Percentiles rank a stretch among this genome's conserved stretches.
phyloP scores from a whole-genome alignment of 805 yeast genomes.

The Ogataea parapolymorpha region DNA sequence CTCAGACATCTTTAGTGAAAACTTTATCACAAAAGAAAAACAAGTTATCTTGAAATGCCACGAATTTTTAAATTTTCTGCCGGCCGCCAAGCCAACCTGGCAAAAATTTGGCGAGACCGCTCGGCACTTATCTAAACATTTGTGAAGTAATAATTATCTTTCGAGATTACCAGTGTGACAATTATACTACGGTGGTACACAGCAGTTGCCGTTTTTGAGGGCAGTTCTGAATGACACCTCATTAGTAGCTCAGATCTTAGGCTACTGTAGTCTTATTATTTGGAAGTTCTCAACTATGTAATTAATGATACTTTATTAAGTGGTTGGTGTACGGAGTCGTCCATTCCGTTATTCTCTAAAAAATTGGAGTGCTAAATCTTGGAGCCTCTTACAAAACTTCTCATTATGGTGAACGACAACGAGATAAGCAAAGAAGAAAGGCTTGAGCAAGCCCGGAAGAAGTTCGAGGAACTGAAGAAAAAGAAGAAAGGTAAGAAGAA shows the following conservation, averaged over 20 bases:
- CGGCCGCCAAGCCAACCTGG: slow-evolving; percentile 6
- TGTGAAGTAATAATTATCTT: background rate
- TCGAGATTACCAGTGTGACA: no score
- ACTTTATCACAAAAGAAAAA: background rate
- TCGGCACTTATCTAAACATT: slow-evolving; percentile 6
- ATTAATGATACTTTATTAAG: no score
- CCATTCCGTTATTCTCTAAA: no score
- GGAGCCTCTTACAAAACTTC: no score
- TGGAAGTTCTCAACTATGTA: no score
- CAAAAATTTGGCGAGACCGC: slow-evolving; percentile 5
- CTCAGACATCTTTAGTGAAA: slow-evolving; percentile 20
- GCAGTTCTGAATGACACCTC: no score
- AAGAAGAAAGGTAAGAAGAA: slow-evolving; percentile 28
- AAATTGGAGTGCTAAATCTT: no score
- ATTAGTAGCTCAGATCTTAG: no score
- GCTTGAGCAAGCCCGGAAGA: slow-evolving; percentile 35
- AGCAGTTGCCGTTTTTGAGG: no score
- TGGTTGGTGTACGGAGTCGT: no score
- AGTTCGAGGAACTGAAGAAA: slow-evolving; percentile 33
- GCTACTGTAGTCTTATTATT: no score
- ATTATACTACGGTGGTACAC: no score
- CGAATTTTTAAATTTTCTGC: slow-evolving; percentile 3
- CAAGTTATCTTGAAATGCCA: slow-evolving; percentile 5
- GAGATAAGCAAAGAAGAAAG: slow-evolving; percentile 33
- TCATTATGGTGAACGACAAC: slow-evolving; percentile 18